These are phyloP conservation scores for Notholithocarpus densiflorus DNA, from an alignment of 306 rosid genomes.

Conservation along the genomic window DNA sequence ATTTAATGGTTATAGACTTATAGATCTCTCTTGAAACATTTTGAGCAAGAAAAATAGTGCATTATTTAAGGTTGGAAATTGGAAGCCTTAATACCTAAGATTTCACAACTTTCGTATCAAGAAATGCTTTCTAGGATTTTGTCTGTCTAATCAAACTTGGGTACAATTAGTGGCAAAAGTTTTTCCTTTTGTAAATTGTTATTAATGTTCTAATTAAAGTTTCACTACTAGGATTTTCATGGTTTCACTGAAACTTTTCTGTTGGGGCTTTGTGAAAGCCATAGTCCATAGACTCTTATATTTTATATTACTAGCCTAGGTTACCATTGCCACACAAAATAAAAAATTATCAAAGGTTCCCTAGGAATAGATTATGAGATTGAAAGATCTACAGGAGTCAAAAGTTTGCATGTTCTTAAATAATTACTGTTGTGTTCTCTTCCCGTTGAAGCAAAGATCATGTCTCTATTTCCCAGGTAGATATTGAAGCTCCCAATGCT, in stretches of 20 bases:
- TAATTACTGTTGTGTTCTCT: background rate
- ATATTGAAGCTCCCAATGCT: constrained; percentile 2
- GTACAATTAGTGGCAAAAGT: background rate
- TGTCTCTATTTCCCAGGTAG: background rate
- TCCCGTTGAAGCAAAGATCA: background rate
- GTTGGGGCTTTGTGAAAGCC: no score
- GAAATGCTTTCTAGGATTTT: constrained; percentile 13
- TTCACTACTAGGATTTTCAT: background rate
- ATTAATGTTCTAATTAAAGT: background rate
- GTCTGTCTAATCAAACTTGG: background rate
- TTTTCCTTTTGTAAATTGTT: background rate
- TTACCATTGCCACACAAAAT: background rate
- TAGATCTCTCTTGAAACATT: background rate
- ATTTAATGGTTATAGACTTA: background rate
- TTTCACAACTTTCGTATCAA: constrained; percentile 11
- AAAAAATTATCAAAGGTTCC: background rate
- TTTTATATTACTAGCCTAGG: background rate
- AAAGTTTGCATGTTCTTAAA: constrained; percentile 6
- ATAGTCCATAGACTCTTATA: no score
- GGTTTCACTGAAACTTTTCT: no score
- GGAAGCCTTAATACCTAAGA: constrained; percentile 3
- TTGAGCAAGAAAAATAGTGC: background rate
- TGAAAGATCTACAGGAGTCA: constrained; percentile 13
- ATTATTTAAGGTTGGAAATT: constrained; percentile 2
- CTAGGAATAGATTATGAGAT: background rate